These are phyloP conservation scores for Yarrowia phangngaensis DNA, from an alignment of 805 yeast species.

Conservation along the genomic window DNA sequence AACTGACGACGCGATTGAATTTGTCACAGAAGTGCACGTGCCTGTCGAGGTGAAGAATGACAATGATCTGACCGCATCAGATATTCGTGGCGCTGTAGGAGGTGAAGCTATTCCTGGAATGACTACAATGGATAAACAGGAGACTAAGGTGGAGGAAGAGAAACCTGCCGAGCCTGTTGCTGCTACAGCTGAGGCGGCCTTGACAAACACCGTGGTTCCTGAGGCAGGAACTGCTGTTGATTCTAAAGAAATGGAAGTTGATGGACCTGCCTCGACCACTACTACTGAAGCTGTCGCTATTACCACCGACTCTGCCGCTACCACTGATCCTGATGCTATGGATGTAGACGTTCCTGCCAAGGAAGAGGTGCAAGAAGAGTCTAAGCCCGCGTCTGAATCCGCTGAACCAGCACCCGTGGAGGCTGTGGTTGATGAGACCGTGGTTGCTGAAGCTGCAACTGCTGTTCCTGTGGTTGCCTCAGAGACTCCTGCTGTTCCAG, in stretches of 20 bases:
- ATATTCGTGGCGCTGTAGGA: conserved; percentile 55
- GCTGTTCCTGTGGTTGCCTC: neutral
- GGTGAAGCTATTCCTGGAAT: conserved; percentile 49
- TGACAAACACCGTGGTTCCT: conserved; percentile 7
- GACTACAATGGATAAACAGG: conserved; percentile 32
- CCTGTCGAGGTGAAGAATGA: conserved; percentile 31
- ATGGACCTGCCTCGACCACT: conserved; percentile 3
- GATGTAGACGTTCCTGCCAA: conserved; percentile 4
- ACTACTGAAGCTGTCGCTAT: neutral
- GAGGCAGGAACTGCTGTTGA: conserved; percentile 1
- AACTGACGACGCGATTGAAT: conserved; percentile 46
- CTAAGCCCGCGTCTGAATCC: neutral
- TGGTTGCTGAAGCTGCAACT: neutral
- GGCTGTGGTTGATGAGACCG: conserved; percentile 1
- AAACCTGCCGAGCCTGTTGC: conserved; percentile 26
- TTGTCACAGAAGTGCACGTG: conserved; percentile 36
- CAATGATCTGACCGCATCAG: conserved; percentile 45
- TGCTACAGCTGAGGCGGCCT: conserved; percentile 27
- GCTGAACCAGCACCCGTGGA: neutral
- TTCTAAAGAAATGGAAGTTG: conserved; percentile 3
- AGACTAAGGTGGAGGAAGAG: conserved; percentile 21
- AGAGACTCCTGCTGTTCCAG: neutral
- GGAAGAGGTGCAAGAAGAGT: too few relatives aligned
- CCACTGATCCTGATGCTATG: conserved; percentile 4
- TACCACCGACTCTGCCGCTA: too few relatives aligned